Evolutionary conservation across 352 stramenopile species (phyloP), one percentile per base, ranked within the genome.

Genomic region (Pilasporangium apinafurcum): DNA sequence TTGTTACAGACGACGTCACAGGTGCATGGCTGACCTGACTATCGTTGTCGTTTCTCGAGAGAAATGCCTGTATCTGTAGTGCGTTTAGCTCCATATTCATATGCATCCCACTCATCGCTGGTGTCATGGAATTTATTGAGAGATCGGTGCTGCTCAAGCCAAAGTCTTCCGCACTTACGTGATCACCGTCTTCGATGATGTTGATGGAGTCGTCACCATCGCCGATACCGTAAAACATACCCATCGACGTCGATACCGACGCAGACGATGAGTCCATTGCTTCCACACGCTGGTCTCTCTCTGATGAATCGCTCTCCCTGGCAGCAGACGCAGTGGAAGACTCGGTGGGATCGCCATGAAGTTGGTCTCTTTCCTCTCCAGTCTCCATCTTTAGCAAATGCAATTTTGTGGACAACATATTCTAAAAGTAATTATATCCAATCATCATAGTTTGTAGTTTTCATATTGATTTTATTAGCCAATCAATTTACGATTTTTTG

Each of bases 61-160:
- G 44, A 26, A 85, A 79, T 16, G 65, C 51, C 14, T 73, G 62
- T 37, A 84, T 80, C 46, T 75, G 69, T 42, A 79, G 56, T 30
- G 65, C 45, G 30, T 71, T 66, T 16, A 83, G 64, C 52, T 83
- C 75, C 56, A 82, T 61, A 48, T 44, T 65, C 56, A 81, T 78
- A 44, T 83, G 65, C 54, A 83, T 76, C 12, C 39, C 43, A 8
- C 29, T 20, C 27, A 54, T 65, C 13, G 45, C 24, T 8, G 53
- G 33, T 31, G 47, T 44, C 68, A 83, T 85, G 32, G 70, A 55
- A 46, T 67, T 65, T 34, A 78, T 74, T 0, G 70, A 79, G 44
- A 68, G 61, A 46, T 68, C 59, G 0, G 59, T 39, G 34, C 48
- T 55, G 34, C 60, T 57, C 29, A 70, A 33, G 1, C 52, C 60